Evolutionary conservation across 495 filamentous ascomycete species (phyloP).

Genomic region (Aspergillus cristatus): DNA sequence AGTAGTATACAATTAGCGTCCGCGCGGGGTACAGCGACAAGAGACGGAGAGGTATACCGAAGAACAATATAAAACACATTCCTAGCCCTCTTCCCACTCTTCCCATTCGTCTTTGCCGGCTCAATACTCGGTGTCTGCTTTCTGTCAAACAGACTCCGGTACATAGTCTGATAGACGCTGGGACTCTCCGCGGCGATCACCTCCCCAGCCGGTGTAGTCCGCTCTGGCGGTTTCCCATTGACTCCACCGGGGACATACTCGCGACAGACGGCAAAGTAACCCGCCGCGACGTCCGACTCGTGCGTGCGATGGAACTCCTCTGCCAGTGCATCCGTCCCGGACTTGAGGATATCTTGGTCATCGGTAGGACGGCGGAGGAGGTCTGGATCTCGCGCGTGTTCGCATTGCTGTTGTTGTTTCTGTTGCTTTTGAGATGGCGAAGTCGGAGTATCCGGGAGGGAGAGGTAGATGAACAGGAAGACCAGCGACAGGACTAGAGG

Average conservation of each 20-base stretch:
- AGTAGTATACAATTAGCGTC: background rate
- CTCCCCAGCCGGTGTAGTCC: conserved; percentile 70
- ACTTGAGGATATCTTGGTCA: conserved; percentile 41
- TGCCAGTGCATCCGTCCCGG: conserved; percentile 39
- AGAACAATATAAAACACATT: conserved; percentile 95
- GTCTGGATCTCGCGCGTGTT: conserved; percentile 19
- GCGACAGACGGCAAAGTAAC: conserved; percentile 90
- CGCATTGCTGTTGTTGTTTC: conserved; percentile 10
- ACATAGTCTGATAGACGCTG: conserved; percentile 97
- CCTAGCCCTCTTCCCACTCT: conserved; percentile 59
- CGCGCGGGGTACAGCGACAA: background rate
- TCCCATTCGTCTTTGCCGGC: conserved; percentile 40
- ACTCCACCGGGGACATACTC: conserved; percentile 86
- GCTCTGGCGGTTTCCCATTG: conserved; percentile 83
- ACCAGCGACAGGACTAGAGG: conserved; percentile 60
- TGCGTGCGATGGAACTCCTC: conserved; percentile 48
- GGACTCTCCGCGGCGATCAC: conserved; percentile 65
- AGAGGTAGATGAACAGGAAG: conserved; percentile 59
- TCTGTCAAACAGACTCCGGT: conserved; percentile 88
- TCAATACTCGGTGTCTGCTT: conserved; percentile 50
- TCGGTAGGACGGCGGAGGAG: conserved; percentile 27
- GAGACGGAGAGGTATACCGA: conserved; percentile 43
- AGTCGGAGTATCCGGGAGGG: conserved; percentile 42
- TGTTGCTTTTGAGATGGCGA: background rate
- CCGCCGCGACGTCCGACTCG: conserved; percentile 78